Conservation (phyloP, 116 monocot genomes). For the Dioscorea cayenensis region DNA sequence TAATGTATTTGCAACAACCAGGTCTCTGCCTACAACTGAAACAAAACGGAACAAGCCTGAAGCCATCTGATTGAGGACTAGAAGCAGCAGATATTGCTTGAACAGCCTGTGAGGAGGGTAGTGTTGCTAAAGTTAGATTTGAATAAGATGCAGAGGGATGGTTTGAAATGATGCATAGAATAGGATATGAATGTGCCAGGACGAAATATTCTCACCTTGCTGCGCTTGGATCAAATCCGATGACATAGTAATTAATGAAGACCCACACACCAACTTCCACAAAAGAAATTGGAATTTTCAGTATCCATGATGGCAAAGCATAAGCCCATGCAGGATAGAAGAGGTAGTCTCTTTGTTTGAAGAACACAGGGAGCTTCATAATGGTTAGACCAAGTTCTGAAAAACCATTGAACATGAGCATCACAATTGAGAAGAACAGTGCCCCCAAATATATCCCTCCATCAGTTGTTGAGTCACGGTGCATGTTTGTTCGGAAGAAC, state of each 20-base stretch:
- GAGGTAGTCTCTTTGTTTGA: slow-evolving; percentile 52
- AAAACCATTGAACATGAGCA: slow-evolving; percentile 47
- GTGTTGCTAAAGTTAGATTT: no score
- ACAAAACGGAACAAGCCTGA: background rate
- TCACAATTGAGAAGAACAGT: slow-evolving; percentile 35
- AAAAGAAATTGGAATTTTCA: slow-evolving; percentile 40
- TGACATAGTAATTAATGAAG: slow-evolving; percentile 34
- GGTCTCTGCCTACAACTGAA: background rate
- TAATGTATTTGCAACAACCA: slow-evolving; percentile 5
- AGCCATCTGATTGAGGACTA: slow-evolving; percentile 1
- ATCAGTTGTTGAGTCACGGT: slow-evolving; percentile 21
- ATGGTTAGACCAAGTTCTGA: slow-evolving; percentile 44
- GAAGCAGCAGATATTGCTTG: slow-evolving; percentile 9
- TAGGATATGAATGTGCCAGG: background rate
- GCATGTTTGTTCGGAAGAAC: slow-evolving; percentile 61
- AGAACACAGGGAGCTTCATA: slow-evolving; percentile 47
- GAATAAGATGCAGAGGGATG: no score
- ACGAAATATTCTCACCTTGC: slow-evolving; percentile 24
- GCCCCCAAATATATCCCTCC: slow-evolving; percentile 57
- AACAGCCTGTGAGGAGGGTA: background rate
- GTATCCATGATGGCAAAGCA: slow-evolving; percentile 44
- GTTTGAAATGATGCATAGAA: background rate
- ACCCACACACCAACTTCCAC: slow-evolving; percentile 39
- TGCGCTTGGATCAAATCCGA: slow-evolving; percentile 50
- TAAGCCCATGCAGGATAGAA: slow-evolving; percentile 60